phyloP scores from a whole-genome alignment of 345 rosid genomes.

The Nasturtium officinale region DNA sequence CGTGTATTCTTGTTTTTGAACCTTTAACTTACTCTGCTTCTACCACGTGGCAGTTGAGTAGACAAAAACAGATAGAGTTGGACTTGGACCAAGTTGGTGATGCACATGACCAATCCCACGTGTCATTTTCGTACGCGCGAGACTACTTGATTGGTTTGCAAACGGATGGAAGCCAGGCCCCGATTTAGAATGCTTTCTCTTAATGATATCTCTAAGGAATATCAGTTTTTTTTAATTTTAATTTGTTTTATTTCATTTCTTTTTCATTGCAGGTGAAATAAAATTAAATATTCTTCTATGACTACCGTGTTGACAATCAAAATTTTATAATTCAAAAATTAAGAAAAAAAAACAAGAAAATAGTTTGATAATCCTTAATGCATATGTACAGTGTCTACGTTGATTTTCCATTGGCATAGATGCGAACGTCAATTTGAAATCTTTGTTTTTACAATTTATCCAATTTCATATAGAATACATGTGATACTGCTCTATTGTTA shows the following conservation, averaged over 20 bases:
- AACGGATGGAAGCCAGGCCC: constrained; percentile 24
- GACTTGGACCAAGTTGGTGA: constrained; percentile 31
- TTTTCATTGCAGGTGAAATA: background rate
- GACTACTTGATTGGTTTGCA: constrained; percentile 28
- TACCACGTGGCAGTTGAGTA: constrained; percentile 35
- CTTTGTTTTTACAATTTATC: background rate
- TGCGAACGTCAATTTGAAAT: background rate
- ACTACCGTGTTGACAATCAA: background rate
- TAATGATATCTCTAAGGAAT: background rate
- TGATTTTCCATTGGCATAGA: background rate
- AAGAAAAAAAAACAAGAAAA: background rate
- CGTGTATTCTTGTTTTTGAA: constrained; percentile 5
- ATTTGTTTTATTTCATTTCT: background rate
- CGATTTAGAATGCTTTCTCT: background rate
- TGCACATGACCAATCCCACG: constrained; percentile 36
- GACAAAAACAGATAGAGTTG: background rate
- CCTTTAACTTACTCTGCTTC: constrained; percentile 13
- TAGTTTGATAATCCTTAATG: background rate
- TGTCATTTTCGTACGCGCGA: constrained; percentile 11
- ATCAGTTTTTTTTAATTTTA: background rate
- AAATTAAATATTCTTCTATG: background rate
- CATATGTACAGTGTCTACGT: background rate
- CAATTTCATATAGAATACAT: background rate
- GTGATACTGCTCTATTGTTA: background rate
- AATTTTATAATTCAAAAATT: background rate